Base-by-base conservation (phyloP, 2,329 filamentous ascomycete species). In the Zymoseptoria passerinii region DNA sequence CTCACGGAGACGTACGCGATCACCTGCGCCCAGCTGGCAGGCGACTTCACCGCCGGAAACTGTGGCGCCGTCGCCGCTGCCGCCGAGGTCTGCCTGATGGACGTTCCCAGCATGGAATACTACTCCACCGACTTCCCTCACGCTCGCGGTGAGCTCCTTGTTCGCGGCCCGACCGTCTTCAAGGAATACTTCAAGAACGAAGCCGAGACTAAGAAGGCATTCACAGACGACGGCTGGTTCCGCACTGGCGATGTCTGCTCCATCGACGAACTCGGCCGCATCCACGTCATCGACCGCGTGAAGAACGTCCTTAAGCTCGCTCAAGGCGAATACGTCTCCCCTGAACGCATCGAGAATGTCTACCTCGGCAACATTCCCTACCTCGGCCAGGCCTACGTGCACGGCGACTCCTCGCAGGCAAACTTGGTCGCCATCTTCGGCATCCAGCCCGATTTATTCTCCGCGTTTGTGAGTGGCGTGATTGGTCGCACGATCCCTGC, bases 221-320 rank as follows among this genome's bases (percentile, higher is more conserved):
- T 97, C 51, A 90, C 92, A 8, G 78, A 86, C 29, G 91, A 96
- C 64, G 94, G 94, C 61, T 99, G 94, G 94, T 97, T 99, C 83
- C 88, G 89, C 72, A 96, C 91, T 0, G 94, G 94, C 57, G 94
- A 99, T 69, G 92, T 99, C 65, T 90, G 85, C 70, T 83, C 86
- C 63, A 80, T 99, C 23, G 94, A 99, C 74, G 85, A 85, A 65
- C 75, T 89, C 70, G 94, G 94, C 62, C 89, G 92, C 61, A 87
- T 97, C 79, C 86, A 84, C 75, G 95, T 99, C 74, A 87, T 99
- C 68, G 94, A 99, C 75, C 91, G 94, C 68, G 87, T 91, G 77
- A 99, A 99, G 87, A 97, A 97, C 76, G 90, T 99, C n/a, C 84
- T 99, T 71, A 99, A 99, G 82, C 84, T 99, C 57, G 87, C 92